Evolutionary conservation across 2,329 filamentous ascomycete species (phyloP).

Genomic region (Magnaporthales sp.): DNA sequence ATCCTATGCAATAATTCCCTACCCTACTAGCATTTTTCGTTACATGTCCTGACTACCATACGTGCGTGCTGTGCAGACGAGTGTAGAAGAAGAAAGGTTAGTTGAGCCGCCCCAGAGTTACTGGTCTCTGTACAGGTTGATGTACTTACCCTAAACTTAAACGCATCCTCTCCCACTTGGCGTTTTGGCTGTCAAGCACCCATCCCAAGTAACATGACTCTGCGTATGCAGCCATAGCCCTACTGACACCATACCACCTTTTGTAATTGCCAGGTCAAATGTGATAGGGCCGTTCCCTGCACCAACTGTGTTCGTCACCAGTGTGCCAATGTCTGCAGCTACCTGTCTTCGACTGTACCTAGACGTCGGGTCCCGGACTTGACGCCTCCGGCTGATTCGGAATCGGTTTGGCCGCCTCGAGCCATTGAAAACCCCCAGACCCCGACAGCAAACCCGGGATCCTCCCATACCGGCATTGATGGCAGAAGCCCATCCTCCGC

Average conservation of each 20-base stretch:
- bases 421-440: neutral
- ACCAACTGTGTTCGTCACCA: neutral
- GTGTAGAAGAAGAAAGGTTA: constrained; percentile 2
- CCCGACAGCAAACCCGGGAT: neutral
- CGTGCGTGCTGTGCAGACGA: neutral
- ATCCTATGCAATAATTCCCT: too few species aligned
- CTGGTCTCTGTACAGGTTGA: neutral
- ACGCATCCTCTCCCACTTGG: too few species aligned
- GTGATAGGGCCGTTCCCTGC: neutral
- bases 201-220: too few species aligned
- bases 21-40: neutral
- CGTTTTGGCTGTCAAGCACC: too few species aligned
- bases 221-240: too few species aligned
- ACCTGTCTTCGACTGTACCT: neutral
- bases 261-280: neutral
- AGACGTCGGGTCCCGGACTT: neutral
- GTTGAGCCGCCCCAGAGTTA: neutral
- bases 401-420: neutral
- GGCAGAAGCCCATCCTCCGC: neutral
- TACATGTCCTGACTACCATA: neutral
- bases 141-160: neutral
- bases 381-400: neutral
- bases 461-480: neutral
- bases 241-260: neutral
- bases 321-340: neutral